Base-by-base conservation (phyloP, 257 asterid species). In the Hygrophila difformis region DNA sequence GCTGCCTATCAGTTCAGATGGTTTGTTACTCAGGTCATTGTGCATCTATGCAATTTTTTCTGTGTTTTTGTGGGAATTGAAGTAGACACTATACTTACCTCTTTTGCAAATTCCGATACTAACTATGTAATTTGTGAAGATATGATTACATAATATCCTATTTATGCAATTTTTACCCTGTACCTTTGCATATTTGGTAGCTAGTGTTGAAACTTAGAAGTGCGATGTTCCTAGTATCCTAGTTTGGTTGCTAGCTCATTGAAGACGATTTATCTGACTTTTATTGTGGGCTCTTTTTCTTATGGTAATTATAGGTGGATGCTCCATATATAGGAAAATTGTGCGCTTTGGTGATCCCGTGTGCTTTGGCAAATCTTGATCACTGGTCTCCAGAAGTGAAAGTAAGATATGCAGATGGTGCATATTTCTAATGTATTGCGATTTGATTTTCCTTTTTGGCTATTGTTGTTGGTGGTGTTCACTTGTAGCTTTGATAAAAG, bases 321-420 rank as follows among this genome's bases (percentile, higher is more conserved):
- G 75, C 68, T 57, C 82, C 86, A 15, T 64, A 63, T 54, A 52
- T 86, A 39, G 96, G 96, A 57, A 85, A 74, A 68, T 63, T 89
- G 49, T 75, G 82, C 55, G 61, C 77, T 67, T 70, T 78, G 79
- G 76, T 85, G 69, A 71, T 91, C 60, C 98, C 98, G 16, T 79
- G 93, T 74, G 89, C 84, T 39, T 66, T 91, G 35, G 74, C 91
- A 34, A 80, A 93, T 58, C 86, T 91, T 45, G 98, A 91, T 81
- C 98, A 91, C 68, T 86, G 98, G 98, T 91, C 93, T 17, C 78
- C 93, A 0, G 81, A 82, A 70, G 98, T 91, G 43, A 91, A 91
- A 66, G 98, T 91, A 53, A 46, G 88, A 57, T 47, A 21, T 51
- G n/a, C n/a, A n/a, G 12, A 33, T 33, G 12, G 8, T 33, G 2